Conservation (phyloP, 305 asterid genomes). For the Fraxinus sp. region DNA sequence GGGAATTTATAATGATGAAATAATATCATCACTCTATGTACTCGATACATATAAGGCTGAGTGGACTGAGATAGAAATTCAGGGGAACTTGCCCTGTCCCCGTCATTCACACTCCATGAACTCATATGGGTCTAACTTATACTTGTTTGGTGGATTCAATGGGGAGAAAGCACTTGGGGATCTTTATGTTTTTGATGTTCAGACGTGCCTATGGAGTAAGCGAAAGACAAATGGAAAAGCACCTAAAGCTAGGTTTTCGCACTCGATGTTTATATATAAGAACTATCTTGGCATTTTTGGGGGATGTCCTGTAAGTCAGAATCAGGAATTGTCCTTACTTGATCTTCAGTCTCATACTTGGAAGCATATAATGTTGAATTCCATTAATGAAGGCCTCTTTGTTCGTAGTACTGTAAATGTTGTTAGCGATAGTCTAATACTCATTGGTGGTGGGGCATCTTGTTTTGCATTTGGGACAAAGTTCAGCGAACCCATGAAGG, state of each 20-base stretch:
- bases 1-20: conserved; percentile 59
- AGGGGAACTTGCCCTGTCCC: conserved; percentile 71
- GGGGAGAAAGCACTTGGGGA: conserved; percentile 83
- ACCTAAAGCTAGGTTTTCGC: conserved; percentile 85
- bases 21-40: conserved; percentile 61
- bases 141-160: conserved; percentile 80
- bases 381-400: conserved; percentile 61
- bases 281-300: conserved; percentile 74
- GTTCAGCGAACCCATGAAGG: conserved; percentile 78
- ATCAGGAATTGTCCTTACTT: conserved; percentile 57
- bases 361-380: conserved; percentile 59
- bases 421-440: conserved; percentile 58
- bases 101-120: conserved; percentile 92
- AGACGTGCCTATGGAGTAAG: conserved; percentile 60
- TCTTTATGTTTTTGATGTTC: conserved; percentile 60
- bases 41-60: conserved; percentile 57
- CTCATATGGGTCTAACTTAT: conserved; percentile 53
- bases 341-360: conserved; percentile 58
- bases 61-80: conserved; percentile 64
- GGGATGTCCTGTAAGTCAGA: conserved; percentile 83
- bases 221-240: conserved; percentile 48
- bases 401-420: conserved; percentile 78
- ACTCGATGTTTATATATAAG: conserved; percentile 73
- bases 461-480: conserved; percentile 98
- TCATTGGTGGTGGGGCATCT: conserved; percentile 95